These are phyloP conservation scores for Coemansia sp. DNA, from an alignment of 192 early-diverging fungal genomes.

Conservation along the genomic window DNA sequence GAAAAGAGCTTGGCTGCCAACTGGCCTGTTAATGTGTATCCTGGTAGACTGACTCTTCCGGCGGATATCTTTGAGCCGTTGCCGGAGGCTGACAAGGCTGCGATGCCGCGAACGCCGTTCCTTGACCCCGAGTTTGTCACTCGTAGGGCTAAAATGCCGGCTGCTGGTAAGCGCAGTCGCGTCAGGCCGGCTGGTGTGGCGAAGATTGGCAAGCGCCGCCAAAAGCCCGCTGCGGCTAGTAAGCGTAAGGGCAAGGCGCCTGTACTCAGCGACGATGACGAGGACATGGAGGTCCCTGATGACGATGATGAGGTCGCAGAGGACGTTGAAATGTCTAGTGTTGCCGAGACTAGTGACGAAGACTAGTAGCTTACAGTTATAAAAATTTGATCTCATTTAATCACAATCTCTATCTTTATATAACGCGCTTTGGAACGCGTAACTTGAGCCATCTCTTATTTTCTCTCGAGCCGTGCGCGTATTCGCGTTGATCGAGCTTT, in stretches of 20 bases:
- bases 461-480: background rate
- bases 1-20: constrained; percentile 70
- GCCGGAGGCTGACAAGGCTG: constrained; percentile 13
- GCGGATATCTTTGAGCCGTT: constrained; percentile 66
- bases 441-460: background rate
- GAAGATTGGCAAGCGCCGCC: background rate
- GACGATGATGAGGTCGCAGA: constrained; percentile 23
- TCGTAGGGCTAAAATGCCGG: constrained; percentile 27
- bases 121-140: constrained; percentile 43
- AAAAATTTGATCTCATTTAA: background rate
- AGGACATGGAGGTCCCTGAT: constrained; percentile 10
- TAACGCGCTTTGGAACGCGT: constrained; percentile 10
- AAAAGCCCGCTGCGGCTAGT: background rate
- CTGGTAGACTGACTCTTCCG: constrained; percentile 67
- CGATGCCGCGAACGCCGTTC: constrained; percentile 22
- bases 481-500: constrained; percentile 1
- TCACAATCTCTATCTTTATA: background rate
- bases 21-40: constrained; percentile 84
- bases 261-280: background rate
- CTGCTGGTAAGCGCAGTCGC: constrained; percentile 28
- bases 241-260: constrained; percentile 28
- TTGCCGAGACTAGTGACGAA: constrained; percentile 32
- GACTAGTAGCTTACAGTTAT: background rate
- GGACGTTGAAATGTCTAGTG: constrained; percentile 29
- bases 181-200: constrained; percentile 5